Percentiles rank a stretch among this genome's conserved stretches.
phyloP scores from a whole-genome alignment of 2,329 filamentous ascomycete species.

The Talaromyces sp. region DNA sequence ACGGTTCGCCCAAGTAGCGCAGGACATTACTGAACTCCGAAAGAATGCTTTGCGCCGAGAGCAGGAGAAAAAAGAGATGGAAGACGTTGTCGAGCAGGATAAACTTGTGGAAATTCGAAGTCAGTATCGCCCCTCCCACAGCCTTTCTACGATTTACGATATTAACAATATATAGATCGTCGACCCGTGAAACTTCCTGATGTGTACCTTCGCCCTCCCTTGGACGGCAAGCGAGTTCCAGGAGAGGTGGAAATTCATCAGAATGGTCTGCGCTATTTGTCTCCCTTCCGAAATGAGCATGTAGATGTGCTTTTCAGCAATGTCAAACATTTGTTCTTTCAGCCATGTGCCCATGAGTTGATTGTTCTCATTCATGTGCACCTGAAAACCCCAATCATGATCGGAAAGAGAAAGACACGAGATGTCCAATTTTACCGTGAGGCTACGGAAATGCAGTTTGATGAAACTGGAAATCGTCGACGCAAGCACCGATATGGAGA shows the following conservation, averaged over 20 bases:
- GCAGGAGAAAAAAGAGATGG: constrained; percentile 99
- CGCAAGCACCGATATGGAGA: constrained; percentile 97
- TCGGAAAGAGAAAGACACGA: constrained; percentile 98
- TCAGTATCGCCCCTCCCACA: constrained; percentile 49
- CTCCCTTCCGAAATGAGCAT: constrained; percentile 75
- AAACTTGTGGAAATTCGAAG: constrained; percentile 94
- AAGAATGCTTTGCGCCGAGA: constrained; percentile 89
- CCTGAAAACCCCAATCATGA: constrained; percentile 95
- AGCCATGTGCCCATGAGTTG: constrained; percentile 92
- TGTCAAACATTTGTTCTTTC: constrained; percentile 98
- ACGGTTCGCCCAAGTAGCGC: constrained; percentile 86
- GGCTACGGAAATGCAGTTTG: constrained; percentile 97
- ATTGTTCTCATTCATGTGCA: constrained; percentile 99
- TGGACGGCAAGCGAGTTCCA: constrained; percentile 95
- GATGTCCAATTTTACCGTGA: constrained; percentile 98
- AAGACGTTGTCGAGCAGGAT: constrained; percentile 98
- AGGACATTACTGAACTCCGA: constrained; percentile 94
- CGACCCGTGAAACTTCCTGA: constrained; percentile 89
- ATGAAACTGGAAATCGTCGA: constrained; percentile 97
- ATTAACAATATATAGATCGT: constrained; percentile 67
- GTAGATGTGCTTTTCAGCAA: constrained; percentile 98
- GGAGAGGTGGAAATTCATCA: constrained; percentile 97
- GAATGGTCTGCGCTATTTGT: constrained; percentile 95
- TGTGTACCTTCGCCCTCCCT: constrained; percentile 90
- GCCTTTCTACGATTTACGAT: not conserved